A percentile compares a stretch with the other conserved stretches of the same genome.
phyloP scores from a whole-genome alignment of 148 eudicot genomes.

The Chenopodium album region DNA sequence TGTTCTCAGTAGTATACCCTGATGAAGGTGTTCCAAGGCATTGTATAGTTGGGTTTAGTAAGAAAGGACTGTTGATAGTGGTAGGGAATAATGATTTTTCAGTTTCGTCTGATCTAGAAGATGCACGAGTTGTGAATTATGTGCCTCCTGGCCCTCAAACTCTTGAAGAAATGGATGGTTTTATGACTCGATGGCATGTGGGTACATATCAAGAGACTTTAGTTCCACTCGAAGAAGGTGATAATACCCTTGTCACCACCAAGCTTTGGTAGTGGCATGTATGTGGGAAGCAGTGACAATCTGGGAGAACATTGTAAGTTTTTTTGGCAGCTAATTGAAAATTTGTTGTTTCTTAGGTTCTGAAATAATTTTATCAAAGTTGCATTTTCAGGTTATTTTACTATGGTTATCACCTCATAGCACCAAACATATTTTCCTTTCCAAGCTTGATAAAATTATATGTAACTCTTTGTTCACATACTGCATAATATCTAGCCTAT shows the following conservation, averaged over 20 bases:
- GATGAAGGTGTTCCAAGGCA: not conserved
- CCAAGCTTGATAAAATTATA: too few relatives aligned
- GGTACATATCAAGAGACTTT: slow-evolving; percentile 5
- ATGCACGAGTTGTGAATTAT: not conserved
- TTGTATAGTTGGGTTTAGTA: slow-evolving; percentile 1
- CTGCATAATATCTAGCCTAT: too few relatives aligned
- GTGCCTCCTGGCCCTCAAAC: too few relatives aligned
- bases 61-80: not conserved
- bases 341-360: too few relatives aligned
- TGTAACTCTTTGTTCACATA: too few relatives aligned
- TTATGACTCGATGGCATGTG: not conserved
- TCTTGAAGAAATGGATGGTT: too few relatives aligned
- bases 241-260: not conserved
- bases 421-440: too few relatives aligned
- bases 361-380: too few relatives aligned
- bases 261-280: not conserved
- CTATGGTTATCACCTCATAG: too few relatives aligned
- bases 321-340: not conserved
- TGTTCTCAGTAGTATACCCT: not conserved
- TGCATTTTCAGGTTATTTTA: too few relatives aligned
- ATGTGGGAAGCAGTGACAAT: not conserved
- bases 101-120: not conserved
- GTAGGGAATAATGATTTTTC: not conserved
- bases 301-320: not conserved
- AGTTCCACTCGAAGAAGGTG: slow-evolving; percentile 5